Evolutionary conservation across 176 grass and related monocot species (phyloP), one percentile per base, ranked within the genome.

Genomic region (Carex pumila): DNA sequence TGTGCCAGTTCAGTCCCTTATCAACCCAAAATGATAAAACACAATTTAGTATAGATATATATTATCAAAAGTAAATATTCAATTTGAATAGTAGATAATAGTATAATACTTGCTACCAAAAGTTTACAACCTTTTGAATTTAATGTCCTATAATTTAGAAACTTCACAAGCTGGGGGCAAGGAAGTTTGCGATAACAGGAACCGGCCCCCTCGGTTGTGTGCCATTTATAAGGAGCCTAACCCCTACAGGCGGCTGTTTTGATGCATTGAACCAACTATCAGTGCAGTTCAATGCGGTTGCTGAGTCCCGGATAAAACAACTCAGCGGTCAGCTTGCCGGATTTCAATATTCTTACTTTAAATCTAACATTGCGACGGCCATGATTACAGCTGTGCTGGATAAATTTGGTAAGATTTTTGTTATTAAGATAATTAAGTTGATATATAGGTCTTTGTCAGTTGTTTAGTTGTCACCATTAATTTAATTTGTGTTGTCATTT

Each of bases 161-260:
- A 5, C 21, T 86, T 57, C 81, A 86, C 75, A 79, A 86, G 47
- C 47, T 80, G 0, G 88, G 88, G 31, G 85, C 71, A 71, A 73
- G 88, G 60, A 90, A 86, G 34, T 87, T 90, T 30, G 83, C 79
- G 13, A 82, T 90, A 3, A 2, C 54, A 5, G 85, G 88, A 5
- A 50, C 79, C 0, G 22, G 62, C 14, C n/a, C n/a, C 0, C 2
- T 87, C 11, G 88, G 88, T 21, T 90, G 88, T 70, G 8, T 84
- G 47, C 88, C 88, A 22, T 6, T 2, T 60, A 0, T 87, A n/a
- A 90, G 39, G 68, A 79, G 10, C 64, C 13, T 1, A 56, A 71
- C 29, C 65, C 17, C 61, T 39, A 69, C 88, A 0, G 80, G 53
- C 1, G 37, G 21, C 18, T 90, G 88, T 72, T 0, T 72, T 36